These are phyloP conservation scores for Melaleuca quinquenervia DNA, from an alignment of 345 rosid genomes.

Conservation along the genomic window DNA sequence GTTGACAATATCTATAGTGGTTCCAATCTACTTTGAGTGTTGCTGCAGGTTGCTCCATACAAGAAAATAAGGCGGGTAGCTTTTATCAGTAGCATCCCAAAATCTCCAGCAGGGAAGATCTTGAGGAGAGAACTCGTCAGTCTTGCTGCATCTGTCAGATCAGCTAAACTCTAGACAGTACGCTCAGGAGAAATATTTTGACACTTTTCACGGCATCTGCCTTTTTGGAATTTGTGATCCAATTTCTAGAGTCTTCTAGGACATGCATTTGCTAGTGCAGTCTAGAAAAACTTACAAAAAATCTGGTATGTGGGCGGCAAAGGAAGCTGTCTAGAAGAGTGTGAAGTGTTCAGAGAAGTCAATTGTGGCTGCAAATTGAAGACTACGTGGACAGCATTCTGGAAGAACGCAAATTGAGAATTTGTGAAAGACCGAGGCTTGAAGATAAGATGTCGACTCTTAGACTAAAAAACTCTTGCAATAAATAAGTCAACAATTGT, in stretches of 20 bases:
- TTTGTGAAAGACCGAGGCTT: too few relatives aligned
- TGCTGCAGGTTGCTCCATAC: constrained; percentile 68
- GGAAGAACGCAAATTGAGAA: too few relatives aligned
- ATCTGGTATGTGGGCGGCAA: not conserved
- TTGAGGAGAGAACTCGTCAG: constrained; percentile 53
- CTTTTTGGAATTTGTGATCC: too few relatives aligned
- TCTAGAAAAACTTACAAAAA: not conserved
- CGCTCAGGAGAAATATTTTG: not conserved
- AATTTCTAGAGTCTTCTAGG: not conserved
- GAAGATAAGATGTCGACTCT: too few relatives aligned
- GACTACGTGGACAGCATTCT: too few relatives aligned
- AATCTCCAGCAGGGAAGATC: constrained; percentile 63
- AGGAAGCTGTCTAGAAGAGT: not conserved
- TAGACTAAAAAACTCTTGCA: not conserved
- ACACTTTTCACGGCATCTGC: not conserved
- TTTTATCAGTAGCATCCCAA: constrained; percentile 56
- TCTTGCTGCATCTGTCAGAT: constrained; percentile 17
- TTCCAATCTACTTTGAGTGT: not conserved
- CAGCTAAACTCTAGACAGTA: not conserved
- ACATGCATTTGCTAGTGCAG: not conserved
- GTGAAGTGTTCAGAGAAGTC: not conserved
- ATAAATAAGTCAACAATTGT: not conserved
- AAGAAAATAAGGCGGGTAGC: constrained; percentile 73
- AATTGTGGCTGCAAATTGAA: not conserved
- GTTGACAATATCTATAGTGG: not conserved